These are phyloP conservation scores for Phanerochaete carnosa DNA, from an alignment of 768 basidiomycete genomes.

Conservation along the genomic window DNA sequence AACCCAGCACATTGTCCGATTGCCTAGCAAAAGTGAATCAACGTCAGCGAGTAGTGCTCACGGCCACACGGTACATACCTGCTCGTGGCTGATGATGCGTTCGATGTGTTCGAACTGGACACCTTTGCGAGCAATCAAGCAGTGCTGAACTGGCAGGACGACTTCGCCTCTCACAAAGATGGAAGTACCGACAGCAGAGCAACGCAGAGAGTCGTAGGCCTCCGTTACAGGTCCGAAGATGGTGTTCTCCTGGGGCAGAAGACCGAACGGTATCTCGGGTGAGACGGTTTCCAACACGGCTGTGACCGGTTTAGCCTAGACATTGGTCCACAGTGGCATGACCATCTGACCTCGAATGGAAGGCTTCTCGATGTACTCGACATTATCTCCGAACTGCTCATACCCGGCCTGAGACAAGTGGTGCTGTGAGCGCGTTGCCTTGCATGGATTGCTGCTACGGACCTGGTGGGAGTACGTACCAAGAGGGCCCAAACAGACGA, in stretches of 20 bases:
- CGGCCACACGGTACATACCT: slow-evolving; percentile 41
- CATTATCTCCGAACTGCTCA: slow-evolving; percentile 42
- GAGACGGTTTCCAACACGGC: slow-evolving; percentile 59
- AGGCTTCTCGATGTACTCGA: slow-evolving; percentile 37
- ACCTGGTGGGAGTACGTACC: slow-evolving; percentile 75
- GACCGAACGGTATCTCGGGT: slow-evolving; percentile 42
- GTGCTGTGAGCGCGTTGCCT: background rate
- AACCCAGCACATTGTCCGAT: slow-evolving; percentile 76
- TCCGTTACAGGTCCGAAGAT: slow-evolving; percentile 72
- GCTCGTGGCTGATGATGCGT: slow-evolving; percentile 73
- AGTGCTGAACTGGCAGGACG: slow-evolving; percentile 61
- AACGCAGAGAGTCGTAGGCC: slow-evolving; percentile 64
- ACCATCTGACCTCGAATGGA: slow-evolving; percentile 37
- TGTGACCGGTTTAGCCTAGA: slow-evolving; percentile 22
- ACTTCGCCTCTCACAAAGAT: slow-evolving; percentile 61
- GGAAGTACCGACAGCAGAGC: slow-evolving; percentile 30
- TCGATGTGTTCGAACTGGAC: slow-evolving; percentile 52
- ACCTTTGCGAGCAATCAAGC: slow-evolving; percentile 61
- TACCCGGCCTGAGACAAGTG: slow-evolving; percentile 41
- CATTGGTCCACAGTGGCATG: background rate
- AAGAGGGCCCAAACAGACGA: slow-evolving; percentile 63
- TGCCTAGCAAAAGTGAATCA: slow-evolving; percentile 41
- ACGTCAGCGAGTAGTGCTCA: background rate
- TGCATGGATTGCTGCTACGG: slow-evolving; percentile 1
- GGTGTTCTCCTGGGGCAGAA: slow-evolving; percentile 82